These are phyloP conservation scores for Poronia punctata DNA, from an alignment of 495 filamentous ascomycete genomes.

Conservation along the genomic window DNA sequence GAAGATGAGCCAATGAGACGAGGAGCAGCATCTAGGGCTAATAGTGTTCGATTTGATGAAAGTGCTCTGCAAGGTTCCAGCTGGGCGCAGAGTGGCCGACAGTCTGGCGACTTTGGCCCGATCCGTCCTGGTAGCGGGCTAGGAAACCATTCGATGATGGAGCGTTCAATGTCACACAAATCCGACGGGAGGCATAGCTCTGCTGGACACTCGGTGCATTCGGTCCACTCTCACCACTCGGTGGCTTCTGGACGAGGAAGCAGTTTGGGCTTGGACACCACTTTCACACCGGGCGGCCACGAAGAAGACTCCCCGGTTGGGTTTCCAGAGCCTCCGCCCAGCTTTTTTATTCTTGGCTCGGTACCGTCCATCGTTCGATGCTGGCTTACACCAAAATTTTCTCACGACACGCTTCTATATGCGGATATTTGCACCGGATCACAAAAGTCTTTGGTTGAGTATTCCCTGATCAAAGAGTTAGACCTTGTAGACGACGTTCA, in stretches of 20 bases:
- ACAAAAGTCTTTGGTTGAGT: constrained; percentile 71
- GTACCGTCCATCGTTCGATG: constrained; percentile 92
- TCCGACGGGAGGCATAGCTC: constrained; percentile 96
- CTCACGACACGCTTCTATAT: constrained; percentile 79
- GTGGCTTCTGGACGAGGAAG: constrained; percentile 67
- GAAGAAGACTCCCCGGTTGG: constrained; percentile 58
- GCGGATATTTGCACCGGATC: constrained; percentile 90
- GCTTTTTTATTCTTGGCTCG: constrained; percentile 72
- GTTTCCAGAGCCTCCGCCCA: constrained; percentile 67
- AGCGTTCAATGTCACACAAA: constrained; percentile 86
- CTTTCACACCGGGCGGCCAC: constrained; percentile 55
- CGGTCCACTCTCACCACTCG: constrained; percentile 45
- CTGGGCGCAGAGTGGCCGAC: constrained; percentile 73
- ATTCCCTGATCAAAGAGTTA: constrained; percentile 62
- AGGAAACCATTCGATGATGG: constrained; percentile 75
- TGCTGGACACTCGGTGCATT: constrained; percentile 72
- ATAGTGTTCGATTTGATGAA: constrained; percentile 98
- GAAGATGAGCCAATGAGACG: constrained; percentile 84
- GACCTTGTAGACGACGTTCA: constrained; percentile 61
- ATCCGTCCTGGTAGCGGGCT: constrained; percentile 72
- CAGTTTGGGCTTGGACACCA: constrained; percentile 73
- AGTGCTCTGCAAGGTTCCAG: constrained; percentile 82
- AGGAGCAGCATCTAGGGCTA: constrained; percentile 80
- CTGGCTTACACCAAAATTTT: constrained; percentile 83
- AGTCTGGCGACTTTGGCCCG: constrained; percentile 72